Evolutionary conservation across 1,284 basidiomycete species (phyloP).

Genomic region (Puccinia novopanici): DNA sequence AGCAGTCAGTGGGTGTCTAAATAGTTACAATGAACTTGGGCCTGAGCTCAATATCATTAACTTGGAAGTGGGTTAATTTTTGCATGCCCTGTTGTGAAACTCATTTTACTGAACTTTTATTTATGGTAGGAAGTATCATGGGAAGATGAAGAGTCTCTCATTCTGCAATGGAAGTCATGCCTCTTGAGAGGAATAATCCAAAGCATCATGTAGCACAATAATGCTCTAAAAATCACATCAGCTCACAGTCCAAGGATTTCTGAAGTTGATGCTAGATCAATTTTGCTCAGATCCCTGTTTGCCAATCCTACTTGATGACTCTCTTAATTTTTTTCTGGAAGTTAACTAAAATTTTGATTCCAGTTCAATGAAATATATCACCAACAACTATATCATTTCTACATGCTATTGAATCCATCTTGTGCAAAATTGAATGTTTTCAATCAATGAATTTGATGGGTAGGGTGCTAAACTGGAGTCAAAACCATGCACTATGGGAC

Average conservation of each 20-base stretch:
- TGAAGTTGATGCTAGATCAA: slow-evolving; percentile 68
- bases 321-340: too few relatives aligned
- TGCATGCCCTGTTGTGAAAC: slow-evolving; percentile 25
- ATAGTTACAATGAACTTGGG: slow-evolving; percentile 70
- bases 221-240: slow-evolving; percentile 60
- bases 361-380: slow-evolving; percentile 55
- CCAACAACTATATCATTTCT: slow-evolving; percentile 20
- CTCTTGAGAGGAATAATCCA: slow-evolving; percentile 42
- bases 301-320: slow-evolving; percentile 54
- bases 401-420: slow-evolving; percentile 35
- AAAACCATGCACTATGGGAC: too few relatives aligned
- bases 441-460: too few relatives aligned
- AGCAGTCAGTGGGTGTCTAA: slow-evolving; percentile 79
- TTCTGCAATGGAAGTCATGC: slow-evolving; percentile 38
- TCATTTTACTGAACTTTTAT: neutral
- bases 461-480: too few relatives aligned
- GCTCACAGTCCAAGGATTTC: slow-evolving; percentile 63
- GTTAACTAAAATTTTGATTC: slow-evolving; percentile 30
- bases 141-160: slow-evolving; percentile 45
- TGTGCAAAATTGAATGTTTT: slow-evolving; percentile 39
- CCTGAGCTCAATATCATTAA: slow-evolving; percentile 73
- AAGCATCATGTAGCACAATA: slow-evolving; percentile 45
- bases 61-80: slow-evolving; percentile 68
- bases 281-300: slow-evolving; percentile 65
- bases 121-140: slow-evolving; percentile 43